Evolutionary conservation across 2,329 filamentous ascomycete species (phyloP).

Genomic region (Aschersonia sp.): DNA sequence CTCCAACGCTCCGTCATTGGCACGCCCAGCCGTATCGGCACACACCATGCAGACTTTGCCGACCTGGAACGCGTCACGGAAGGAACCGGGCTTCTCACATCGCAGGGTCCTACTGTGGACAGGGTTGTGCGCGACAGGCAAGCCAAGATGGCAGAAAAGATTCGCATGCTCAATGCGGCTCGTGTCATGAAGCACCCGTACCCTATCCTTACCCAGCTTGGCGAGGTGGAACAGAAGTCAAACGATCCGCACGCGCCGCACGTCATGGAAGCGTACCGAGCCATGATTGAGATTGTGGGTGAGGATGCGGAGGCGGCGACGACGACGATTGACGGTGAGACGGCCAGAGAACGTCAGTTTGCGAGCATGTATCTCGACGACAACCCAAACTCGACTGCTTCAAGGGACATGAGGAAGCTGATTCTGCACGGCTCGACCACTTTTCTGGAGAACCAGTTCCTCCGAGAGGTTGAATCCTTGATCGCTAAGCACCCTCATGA

Average conservation of each 20-base stretch:
- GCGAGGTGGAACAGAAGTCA: conserved; percentile 55
- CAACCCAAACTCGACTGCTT: conserved; percentile 45
- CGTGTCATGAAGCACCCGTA: conserved; percentile 54
- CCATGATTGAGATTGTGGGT: conserved; percentile 63
- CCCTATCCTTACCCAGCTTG: conserved; percentile 63
- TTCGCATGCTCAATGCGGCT: conserved; percentile 63
- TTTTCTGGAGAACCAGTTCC: conserved; percentile 73
- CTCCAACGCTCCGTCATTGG: conserved; percentile 82
- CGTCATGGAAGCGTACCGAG: conserved; percentile 69
- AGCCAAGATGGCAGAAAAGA: conserved; percentile 61
- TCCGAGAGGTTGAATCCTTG: conserved; percentile 59
- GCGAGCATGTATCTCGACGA: conserved; percentile 66
- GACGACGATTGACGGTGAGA: conserved; percentile 39
- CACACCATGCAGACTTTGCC: conserved; percentile 50
- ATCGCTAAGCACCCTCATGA: conserved; percentile 77
- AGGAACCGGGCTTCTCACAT: conserved; percentile 24
- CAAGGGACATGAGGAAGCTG: conserved; percentile 57
- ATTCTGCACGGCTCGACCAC: conserved; percentile 68
- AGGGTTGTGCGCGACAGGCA: conserved; percentile 75
- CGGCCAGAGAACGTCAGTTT: conserved; percentile 63
- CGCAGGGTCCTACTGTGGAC: conserved; percentile 45
- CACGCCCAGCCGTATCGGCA: conserved; percentile 53
- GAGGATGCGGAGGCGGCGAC: conserved; percentile 51
- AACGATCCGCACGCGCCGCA: conserved; percentile 59
- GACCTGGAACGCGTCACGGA: conserved; percentile 50